phyloP scores from a whole-genome alignment of 257 asterid species.

The Nemophila menziesii region DNA sequence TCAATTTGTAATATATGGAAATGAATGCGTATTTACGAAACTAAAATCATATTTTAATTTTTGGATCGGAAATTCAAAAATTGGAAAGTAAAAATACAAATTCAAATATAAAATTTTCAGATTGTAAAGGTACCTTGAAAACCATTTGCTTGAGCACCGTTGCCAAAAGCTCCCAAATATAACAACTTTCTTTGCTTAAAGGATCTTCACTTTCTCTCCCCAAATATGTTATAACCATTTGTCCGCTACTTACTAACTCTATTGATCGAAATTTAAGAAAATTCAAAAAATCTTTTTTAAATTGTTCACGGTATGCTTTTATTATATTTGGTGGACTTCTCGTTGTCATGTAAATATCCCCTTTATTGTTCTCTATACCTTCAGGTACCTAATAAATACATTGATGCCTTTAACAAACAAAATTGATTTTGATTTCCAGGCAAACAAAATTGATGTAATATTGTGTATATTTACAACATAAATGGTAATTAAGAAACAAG shows the following conservation, averaged over 20 bases:
- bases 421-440: no score
- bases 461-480: no score
- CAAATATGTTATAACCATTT: conserved; percentile 51
- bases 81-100: no score
- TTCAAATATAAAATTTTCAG: no score
- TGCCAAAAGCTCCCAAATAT: conserved; percentile 56
- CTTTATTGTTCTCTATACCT: conserved; percentile 32
- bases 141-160: conserved; percentile 35
- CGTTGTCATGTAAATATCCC: conserved; percentile 34
- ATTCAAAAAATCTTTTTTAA: conserved; percentile 31
- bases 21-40: no score
- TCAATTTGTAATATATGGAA: no score
- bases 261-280: conserved; percentile 43
- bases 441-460: no score
- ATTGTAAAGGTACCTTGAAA: conserved; percentile 33
- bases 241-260: conserved; percentile 45
- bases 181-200: conserved; percentile 39
- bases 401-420: no score
- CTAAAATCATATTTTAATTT: no score
- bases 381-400: conserved; percentile 25
- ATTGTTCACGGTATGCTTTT: conserved; percentile 45
- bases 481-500: no score
- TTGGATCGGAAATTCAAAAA: no score
- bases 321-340: conserved; percentile 33
- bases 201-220: conserved; percentile 45